Evolutionary conservation across 2,329 filamentous ascomycete species (phyloP).

Genomic region (Nemania diffusa): DNA sequence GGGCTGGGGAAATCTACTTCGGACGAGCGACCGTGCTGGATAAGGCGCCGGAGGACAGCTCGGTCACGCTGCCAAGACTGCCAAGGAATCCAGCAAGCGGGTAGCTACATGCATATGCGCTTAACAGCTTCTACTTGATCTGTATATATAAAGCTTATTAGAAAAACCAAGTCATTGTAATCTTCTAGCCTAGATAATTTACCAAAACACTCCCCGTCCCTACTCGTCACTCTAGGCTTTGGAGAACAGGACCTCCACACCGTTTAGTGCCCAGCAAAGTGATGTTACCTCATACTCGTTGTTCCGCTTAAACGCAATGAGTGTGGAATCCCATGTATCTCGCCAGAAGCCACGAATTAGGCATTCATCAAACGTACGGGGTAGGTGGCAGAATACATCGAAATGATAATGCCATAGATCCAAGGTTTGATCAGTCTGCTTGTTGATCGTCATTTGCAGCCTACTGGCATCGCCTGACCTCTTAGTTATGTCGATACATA

Average conservation of each 20-base stretch:
- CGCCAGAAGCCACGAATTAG: not conserved
- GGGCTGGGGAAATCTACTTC: not conserved
- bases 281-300: not conserved
- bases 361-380: not conserved
- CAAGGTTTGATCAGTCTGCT: not conserved
- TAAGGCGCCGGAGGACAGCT: not conserved
- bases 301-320: not conserved
- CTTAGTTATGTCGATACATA: not conserved
- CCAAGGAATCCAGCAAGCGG: too few relatives aligned
- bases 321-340: not conserved
- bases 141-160: too few relatives aligned
- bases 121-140: too few relatives aligned
- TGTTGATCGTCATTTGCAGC: not conserved
- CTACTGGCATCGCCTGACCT: not conserved
- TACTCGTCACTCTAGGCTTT: not conserved
- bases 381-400: constrained; percentile 1
- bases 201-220: too few relatives aligned
- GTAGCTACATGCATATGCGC: too few relatives aligned
- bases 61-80: too few relatives aligned
- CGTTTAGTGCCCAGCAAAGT: not conserved
- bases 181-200: not conserved
- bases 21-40: not conserved
- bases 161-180: too few relatives aligned
- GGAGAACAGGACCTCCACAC: not conserved
- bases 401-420: constrained; percentile 3